Percentiles rank a stretch among this genome's conserved stretches.
These are phyloP conservation scores for Fraxinus excelsior DNA, from an alignment of 257 asterid species.

Conservation along the genomic window DNA sequence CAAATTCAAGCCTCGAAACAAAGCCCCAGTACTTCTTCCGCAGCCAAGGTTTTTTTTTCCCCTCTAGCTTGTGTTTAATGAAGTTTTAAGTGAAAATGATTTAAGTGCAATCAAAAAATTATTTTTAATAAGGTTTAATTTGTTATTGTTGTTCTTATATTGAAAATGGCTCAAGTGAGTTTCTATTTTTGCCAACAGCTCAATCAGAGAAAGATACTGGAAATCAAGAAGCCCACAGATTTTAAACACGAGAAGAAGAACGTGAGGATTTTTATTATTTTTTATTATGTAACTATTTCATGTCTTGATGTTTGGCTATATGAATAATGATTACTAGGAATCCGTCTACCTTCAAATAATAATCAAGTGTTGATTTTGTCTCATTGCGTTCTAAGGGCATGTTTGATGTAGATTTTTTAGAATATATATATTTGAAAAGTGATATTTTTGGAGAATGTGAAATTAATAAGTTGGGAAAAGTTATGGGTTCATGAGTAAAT, in stretches of 20 bases:
- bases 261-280: slow-evolving; percentile 13
- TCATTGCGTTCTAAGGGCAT: not conserved
- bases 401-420: not conserved
- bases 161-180: not conserved
- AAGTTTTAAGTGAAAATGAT: not conserved
- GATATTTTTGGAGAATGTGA: not conserved
- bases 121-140: not conserved
- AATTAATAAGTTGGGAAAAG: too few species aligned
- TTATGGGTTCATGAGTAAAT: not conserved
- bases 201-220: slow-evolving; percentile 15
- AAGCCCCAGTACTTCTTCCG: slow-evolving; percentile 17
- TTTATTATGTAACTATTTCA: not conserved
- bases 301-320: not conserved
- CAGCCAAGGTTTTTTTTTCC: slow-evolving; percentile 23
- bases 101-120: not conserved
- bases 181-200: not conserved
- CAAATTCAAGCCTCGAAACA: slow-evolving; percentile 12
- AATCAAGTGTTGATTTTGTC: not conserved
- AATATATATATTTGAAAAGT: too few species aligned
- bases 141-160: not conserved
- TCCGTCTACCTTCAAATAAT: not conserved
- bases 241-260: not conserved
- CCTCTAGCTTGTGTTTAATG: not conserved
- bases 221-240: slow-evolving; percentile 10
- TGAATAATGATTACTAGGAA: not conserved